phyloP scores from a whole-genome alignment of 78 protist species.

The Tieghemostelium lacteum region DNA sequence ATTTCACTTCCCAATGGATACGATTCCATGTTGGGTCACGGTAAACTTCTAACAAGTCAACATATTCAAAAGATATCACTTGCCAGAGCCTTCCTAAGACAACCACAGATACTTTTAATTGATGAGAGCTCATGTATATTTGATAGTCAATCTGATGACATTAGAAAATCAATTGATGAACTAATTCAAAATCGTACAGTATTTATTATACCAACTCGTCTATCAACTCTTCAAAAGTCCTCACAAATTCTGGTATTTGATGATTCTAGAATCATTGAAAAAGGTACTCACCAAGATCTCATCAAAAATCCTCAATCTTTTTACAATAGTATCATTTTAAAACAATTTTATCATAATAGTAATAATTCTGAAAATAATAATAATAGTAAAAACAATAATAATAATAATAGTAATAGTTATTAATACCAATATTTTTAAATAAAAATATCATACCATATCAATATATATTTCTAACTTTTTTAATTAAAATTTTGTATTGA shows the following conservation, averaged over 20 bases:
- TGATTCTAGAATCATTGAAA: conserved; percentile 28
- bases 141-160: conserved; percentile 24
- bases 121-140: conserved; percentile 45
- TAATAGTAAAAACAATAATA: not conserved
- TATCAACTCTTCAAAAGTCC: conserved; percentile 34
- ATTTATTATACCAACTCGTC: conserved; percentile 14
- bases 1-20: conserved; percentile 85
- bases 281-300: conserved; percentile 19
- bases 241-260: conserved; percentile 61
- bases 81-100: conserved; percentile 69
- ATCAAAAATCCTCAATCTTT: not conserved
- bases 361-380: not conserved
- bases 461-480: too few species aligned
- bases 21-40: conserved; percentile 86
- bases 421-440: too few species aligned
- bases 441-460: too few species aligned
- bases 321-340: conserved; percentile 30
- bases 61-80: conserved; percentile 55
- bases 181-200: conserved; percentile 29
- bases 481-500: too few species aligned
- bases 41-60: not conserved
- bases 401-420: too few species aligned
- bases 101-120: conserved; percentile 47
- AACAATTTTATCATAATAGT: not conserved
- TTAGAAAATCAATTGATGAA: conserved; percentile 14